Percentiles rank a stretch among this genome's conserved stretches.
Conservation (phyloP, 2,329 filamentous ascomycete genomes). For the Paracoccidioides lutzii region DNA sequence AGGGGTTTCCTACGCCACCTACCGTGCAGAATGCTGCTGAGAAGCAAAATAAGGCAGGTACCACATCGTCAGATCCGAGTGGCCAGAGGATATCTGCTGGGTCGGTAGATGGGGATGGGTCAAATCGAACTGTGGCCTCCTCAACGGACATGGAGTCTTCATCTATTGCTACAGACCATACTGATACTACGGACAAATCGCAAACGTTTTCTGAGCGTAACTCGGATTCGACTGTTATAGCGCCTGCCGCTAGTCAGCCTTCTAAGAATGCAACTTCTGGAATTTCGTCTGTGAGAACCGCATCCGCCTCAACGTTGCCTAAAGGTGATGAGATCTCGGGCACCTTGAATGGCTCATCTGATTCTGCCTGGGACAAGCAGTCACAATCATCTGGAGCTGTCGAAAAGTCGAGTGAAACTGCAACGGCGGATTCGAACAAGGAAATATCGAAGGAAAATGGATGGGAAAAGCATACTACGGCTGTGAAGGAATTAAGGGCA, state of each 20-base stretch:
- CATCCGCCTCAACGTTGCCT: conserved; percentile 40
- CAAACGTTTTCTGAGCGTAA: conserved; percentile 20
- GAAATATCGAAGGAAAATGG: conserved; percentile 42
- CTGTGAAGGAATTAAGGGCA: conserved; percentile 55
- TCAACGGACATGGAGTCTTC: conserved; percentile 18
- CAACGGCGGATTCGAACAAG: conserved; percentile 33
- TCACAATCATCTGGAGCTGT: conserved; percentile 49
- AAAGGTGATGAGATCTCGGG: conserved; percentile 51
- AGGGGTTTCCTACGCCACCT: conserved; percentile 50
- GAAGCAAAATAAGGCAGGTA: conserved; percentile 19
- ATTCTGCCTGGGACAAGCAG: conserved; percentile 55
- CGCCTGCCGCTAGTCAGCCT: conserved; percentile 11
- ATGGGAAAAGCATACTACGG: conserved; percentile 47
- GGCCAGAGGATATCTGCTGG: conserved; percentile 17
- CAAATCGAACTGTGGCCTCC: conserved; percentile 3
- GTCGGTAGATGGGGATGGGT: conserved; percentile 22
- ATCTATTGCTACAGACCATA: conserved; percentile 36
- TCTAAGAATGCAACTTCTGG: conserved; percentile 25
- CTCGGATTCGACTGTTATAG: conserved; percentile 20
- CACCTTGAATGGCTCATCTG: conserved; percentile 44
- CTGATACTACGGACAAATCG: conserved; percentile 28
- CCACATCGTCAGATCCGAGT: conserved; percentile 20
- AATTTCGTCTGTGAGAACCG: conserved; percentile 40
- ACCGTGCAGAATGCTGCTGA: conserved; percentile 29
- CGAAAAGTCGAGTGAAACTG: conserved; percentile 38